Percentiles rank a stretch among this genome's conserved stretches.
Conservation (phyloP, 1,284 basidiomycete genomes). For the Rhodotorula sp. region DNA sequence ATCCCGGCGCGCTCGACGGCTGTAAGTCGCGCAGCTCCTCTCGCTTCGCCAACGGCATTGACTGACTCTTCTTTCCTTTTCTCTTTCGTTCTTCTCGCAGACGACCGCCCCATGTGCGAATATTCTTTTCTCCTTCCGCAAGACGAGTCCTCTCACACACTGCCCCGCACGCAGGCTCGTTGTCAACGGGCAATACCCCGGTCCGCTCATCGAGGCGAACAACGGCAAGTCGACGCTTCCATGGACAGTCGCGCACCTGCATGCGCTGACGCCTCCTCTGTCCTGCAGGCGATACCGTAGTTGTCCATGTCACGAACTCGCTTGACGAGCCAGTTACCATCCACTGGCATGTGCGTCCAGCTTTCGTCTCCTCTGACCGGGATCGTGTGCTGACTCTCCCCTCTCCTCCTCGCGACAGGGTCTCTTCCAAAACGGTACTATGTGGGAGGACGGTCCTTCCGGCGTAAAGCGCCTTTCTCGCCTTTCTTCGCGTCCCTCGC, state of each 20-base stretch:
- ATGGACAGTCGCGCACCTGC: no score
- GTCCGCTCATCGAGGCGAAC: constrained; percentile 57
- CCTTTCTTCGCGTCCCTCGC: background rate
- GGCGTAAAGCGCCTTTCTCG: constrained; percentile 30
- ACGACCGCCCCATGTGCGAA: constrained; percentile 47
- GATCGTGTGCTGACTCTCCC: no score
- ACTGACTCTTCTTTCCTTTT: background rate
- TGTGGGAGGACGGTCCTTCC: constrained; percentile 54
- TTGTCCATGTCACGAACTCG: constrained; percentile 53
- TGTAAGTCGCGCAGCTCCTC: constrained; percentile 2
- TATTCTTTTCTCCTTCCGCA: background rate
- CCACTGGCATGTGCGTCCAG: constrained; percentile 50
- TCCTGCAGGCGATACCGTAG: constrained; percentile 50
- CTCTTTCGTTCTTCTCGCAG: background rate
- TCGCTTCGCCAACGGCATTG: background rate
- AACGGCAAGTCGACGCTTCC: constrained; percentile 40
- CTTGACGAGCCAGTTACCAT: constrained; percentile 51
- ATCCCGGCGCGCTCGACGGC: constrained; percentile 11
- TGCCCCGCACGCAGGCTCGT: constrained; percentile 38
- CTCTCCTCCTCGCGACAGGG: constrained; percentile 40
- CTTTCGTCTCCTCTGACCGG: no score
- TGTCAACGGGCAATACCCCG: constrained; percentile 56
- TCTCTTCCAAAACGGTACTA: constrained; percentile 49
- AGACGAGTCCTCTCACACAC: background rate
- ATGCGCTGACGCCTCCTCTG: no score